Conservation (phyloP, 2,329 filamentous ascomycete species). For the Fusarium pseudocircinatum region DNA sequence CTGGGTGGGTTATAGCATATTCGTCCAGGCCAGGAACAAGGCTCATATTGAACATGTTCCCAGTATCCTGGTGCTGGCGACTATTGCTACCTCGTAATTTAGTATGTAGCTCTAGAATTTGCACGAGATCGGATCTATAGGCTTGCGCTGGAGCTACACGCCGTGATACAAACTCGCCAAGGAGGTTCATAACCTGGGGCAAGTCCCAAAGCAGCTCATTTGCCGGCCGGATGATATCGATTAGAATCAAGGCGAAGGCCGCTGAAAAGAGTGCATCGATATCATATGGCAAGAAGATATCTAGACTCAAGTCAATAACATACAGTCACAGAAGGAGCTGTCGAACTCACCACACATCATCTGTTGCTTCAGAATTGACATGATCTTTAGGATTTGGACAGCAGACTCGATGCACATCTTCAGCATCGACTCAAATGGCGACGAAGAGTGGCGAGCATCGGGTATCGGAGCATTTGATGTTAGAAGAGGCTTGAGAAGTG, state of each 20-base stretch:
- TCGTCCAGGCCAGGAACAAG: background rate
- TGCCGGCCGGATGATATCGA: constrained; percentile 31
- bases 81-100: constrained; percentile 12
- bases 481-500: constrained; percentile 29
- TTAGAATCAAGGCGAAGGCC: constrained; percentile 28
- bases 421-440: constrained; percentile 34
- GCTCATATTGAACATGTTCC: background rate
- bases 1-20: constrained; percentile 15
- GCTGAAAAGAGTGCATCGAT: constrained; percentile 35
- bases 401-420: constrained; percentile 36
- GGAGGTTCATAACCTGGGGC: constrained; percentile 28
- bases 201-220: constrained; percentile 35
- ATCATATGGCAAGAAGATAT: constrained; percentile 35
- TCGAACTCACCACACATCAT: constrained; percentile 28
- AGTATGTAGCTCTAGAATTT: constrained; percentile 26
- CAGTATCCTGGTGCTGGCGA: background rate
- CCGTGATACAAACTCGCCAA: constrained; percentile 28
- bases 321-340: background rate
- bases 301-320: background rate
- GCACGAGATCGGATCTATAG: constrained; percentile 27
- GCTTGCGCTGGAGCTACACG: constrained; percentile 32
- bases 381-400: constrained; percentile 29
- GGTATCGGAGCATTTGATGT: background rate
- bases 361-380: constrained; percentile 27
- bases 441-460: constrained; percentile 3